Evolutionary conservation across 345 rosid species (phyloP), one percentile per base, ranked within the genome.

Genomic region (Lepidium aucheri): DNA sequence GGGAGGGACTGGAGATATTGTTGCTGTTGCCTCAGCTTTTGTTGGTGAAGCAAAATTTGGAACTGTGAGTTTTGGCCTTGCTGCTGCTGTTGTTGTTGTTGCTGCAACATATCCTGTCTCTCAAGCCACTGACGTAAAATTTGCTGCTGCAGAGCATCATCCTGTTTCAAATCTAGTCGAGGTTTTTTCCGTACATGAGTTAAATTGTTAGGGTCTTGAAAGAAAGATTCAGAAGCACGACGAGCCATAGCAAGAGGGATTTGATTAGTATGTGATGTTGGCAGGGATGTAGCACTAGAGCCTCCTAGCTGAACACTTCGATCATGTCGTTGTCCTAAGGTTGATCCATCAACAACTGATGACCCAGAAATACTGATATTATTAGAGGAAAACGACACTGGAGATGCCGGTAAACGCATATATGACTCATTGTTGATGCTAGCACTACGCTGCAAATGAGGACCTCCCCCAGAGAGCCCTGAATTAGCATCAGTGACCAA

Each of bases 401-500:
- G 99, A 0, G 97, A 94, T 3, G 97, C 96, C 3, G 99, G 97
- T 72, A 90, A 80, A 63, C 99, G 96, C 92, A 93, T 83, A 58
- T 90, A 90, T 0, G 99, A 85, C 65, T 94, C 97, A 6, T 86
- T 86, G 69, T 94, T 94, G 75, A 90, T 80, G 80, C 99, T 93
- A 9, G 95, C 91, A 71, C 99, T 94, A 66, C 97, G 86, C 84
- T 88, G 96, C 82, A 94, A 79, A 69, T 82, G 84, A 34, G 92
- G 89, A 56, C 97, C 96, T 2, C 72, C 78, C 9, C 91, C 89
- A 22, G 98, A 93, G 57, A 90, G 83, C 0, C 85, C 92, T 4
- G 99, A 94, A 76, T 94, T 94, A 60, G 95, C 99, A 85, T 94
- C 96, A 28, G 99, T 90, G 45, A 90, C 88, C 77, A 94, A 70